Evolutionary conservation across 2,329 filamentous ascomycete species (phyloP).

Genomic region (Aspergillus quadrilineatus): DNA sequence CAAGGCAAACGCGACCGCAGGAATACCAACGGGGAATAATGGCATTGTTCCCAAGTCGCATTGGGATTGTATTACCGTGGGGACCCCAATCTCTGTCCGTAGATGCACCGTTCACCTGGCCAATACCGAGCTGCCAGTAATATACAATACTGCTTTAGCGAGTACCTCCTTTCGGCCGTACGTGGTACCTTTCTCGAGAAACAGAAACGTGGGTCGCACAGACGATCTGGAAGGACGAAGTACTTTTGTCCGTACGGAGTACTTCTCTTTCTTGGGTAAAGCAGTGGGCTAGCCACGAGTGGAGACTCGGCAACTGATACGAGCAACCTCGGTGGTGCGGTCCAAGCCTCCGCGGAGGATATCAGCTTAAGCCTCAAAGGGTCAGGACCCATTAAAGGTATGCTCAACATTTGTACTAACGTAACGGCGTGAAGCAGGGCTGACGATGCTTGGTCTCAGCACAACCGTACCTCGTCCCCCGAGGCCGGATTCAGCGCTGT

Average conservation of each 20-base stretch:
- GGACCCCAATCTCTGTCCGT: background rate
- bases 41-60: background rate
- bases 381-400: background rate
- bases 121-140: background rate
- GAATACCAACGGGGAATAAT: background rate
- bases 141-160: background rate
- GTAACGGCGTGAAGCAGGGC: background rate
- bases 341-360: background rate
- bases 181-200: background rate
- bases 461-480: background rate
- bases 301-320: conserved; percentile 4
- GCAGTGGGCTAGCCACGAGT: background rate
- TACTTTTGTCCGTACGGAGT: background rate
- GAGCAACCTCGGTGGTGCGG: background rate
- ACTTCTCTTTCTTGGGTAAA: background rate
- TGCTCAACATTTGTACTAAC: background rate
- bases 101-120: background rate
- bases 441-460: background rate
- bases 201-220: conserved; percentile 1
- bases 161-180: background rate
- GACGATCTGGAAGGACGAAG: background rate
- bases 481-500: background rate
- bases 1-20: background rate
- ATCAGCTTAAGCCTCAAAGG: background rate
- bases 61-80: too few relatives aligned